A percentile compares a stretch with the other conserved stretches of the same genome.
phyloP scores from a whole-genome alignment of 2,329 filamentous ascomycete species.

The Didymellaceae sp. region DNA sequence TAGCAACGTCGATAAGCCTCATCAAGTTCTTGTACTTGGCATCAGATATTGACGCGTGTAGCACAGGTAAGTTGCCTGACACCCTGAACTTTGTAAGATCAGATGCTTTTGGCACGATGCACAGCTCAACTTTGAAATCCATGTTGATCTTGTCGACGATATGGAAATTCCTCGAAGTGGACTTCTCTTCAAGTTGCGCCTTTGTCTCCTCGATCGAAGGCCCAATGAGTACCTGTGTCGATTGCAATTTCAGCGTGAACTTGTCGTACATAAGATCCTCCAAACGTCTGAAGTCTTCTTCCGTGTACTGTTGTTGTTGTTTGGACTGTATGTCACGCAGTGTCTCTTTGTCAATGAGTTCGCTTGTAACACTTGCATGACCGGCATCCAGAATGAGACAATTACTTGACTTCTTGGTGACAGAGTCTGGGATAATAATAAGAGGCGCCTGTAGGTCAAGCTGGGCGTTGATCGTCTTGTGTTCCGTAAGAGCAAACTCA shows the following conservation, averaged over 20 bases:
- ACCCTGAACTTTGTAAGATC: conserved; percentile 92
- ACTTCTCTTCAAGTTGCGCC: conserved; percentile 73
- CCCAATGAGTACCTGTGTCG: conserved; percentile 93
- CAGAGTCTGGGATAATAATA: conserved; percentile 94
- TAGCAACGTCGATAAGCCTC: conserved; percentile 92
- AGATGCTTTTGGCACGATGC: conserved; percentile 93
- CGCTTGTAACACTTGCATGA: conserved; percentile 92
- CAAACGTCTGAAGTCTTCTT: conserved; percentile 85
- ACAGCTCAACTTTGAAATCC: conserved; percentile 94
- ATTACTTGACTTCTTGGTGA: conserved; percentile 78
- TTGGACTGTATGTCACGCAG: conserved; percentile 90
- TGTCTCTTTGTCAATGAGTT: conserved; percentile 90
- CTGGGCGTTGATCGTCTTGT: conserved; percentile 97
- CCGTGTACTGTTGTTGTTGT: conserved; percentile 83
- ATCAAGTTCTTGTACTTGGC: conserved; percentile 97
- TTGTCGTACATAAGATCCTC: conserved; percentile 98
- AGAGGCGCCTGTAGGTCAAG: conserved; percentile 94
- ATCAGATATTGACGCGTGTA: conserved; percentile 92
- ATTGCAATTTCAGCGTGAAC: conserved; percentile 89
- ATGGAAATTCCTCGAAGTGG: conserved; percentile 76
- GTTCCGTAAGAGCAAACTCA: conserved; percentile 94
- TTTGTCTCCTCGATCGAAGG: conserved; percentile 92
- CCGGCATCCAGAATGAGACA: conserved; percentile 96
- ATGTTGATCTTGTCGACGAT: conserved; percentile 97
- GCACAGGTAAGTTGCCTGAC: conserved; percentile 86